phyloP scores from a whole-genome alignment of 352 stramenopile species.

The Pythium monospermum region DNA sequence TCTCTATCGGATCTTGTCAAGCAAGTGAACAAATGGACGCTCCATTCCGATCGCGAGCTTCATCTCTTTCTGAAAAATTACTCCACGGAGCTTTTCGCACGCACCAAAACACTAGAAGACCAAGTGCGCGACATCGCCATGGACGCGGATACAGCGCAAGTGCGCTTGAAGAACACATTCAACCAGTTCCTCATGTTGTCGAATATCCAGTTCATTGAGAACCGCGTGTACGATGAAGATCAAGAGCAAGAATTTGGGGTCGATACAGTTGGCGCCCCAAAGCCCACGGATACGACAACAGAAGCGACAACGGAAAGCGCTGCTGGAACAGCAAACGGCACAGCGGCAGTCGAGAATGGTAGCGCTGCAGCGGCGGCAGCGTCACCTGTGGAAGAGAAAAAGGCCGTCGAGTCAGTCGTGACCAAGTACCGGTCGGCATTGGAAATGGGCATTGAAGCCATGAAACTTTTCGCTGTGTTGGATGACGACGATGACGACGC shows the following conservation, averaged over 20 bases:
- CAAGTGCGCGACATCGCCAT: slow-evolving; percentile 61
- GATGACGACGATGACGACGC: slow-evolving; percentile 60
- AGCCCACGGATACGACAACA: neutral
- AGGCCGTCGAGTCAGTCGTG: slow-evolving; percentile 45
- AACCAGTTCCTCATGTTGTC: slow-evolving; percentile 86
- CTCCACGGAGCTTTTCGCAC: slow-evolving; percentile 58
- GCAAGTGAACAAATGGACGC: slow-evolving; percentile 57
- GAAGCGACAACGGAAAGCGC: neutral
- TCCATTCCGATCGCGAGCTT: slow-evolving; percentile 70
- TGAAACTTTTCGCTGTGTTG: slow-evolving; percentile 84
- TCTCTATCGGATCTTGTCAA: slow-evolving; percentile 4
- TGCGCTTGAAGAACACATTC: slow-evolving; percentile 79
- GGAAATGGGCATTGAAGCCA: slow-evolving; percentile 73
- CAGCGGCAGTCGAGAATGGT: slow-evolving; percentile 1
- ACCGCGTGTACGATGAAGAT: slow-evolving; percentile 86
- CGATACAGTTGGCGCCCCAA: slow-evolving; percentile 21
- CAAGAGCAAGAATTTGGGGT: slow-evolving; percentile 63
- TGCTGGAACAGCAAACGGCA: neutral
- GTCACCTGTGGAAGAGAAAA: slow-evolving; percentile 22
- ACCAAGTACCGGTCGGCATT: slow-evolving; percentile 70
- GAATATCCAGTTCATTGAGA: slow-evolving; percentile 89
- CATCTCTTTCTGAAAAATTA: slow-evolving; percentile 66
- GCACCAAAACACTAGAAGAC: slow-evolving; percentile 72
- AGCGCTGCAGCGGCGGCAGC: slow-evolving; percentile 18
- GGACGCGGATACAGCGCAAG: slow-evolving; percentile 60